phyloP scores from a whole-genome alignment of 768 basidiomycete genomes.

The Lentinula lateritia region DNA sequence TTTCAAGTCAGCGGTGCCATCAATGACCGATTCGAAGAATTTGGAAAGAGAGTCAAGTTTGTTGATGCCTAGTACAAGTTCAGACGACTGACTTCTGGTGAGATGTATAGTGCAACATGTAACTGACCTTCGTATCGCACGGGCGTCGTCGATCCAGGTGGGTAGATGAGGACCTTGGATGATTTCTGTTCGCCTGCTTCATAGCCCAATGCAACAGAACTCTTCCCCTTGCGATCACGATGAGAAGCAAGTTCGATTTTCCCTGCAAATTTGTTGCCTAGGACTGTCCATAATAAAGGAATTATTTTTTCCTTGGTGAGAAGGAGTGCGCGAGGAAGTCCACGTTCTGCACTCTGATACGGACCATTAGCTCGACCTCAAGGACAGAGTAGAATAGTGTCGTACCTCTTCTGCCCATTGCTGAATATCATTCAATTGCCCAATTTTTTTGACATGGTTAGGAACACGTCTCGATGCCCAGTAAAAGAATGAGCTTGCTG shows the following conservation, averaged over 20 bases:
- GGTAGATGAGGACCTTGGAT: constrained; percentile 70
- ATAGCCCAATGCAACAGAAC: constrained; percentile 53
- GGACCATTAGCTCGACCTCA: neutral
- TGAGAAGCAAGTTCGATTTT: constrained; percentile 58
- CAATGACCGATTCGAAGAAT: constrained; percentile 67
- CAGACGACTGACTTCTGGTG: neutral
- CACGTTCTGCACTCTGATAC: constrained; percentile 21
- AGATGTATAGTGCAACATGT: neutral
- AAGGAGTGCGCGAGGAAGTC: constrained; percentile 51
- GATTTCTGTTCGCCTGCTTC: constrained; percentile 48
- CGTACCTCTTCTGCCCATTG: constrained; percentile 68
- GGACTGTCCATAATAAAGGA: constrained; percentile 76
- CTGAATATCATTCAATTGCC: constrained; percentile 48
- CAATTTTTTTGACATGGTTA: constrained; percentile 58
- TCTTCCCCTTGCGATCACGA: constrained; percentile 60
- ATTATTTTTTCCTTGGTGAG: constrained; percentile 72
- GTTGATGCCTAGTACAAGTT: constrained; percentile 41
- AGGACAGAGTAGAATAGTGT: constrained; percentile 2
- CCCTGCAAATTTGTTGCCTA: constrained; percentile 66
- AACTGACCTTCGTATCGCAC: constrained; percentile 63
- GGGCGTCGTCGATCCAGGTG: constrained; percentile 48
- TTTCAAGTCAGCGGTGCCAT: constrained; percentile 58
- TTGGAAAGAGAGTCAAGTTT: constrained; percentile 73
- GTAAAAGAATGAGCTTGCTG: constrained; percentile 66
- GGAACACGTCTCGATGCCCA: constrained; percentile 75